These are phyloP conservation scores for Penicillium cataractarum DNA, from an alignment of 495 filamentous ascomycete genomes.

Conservation along the genomic window DNA sequence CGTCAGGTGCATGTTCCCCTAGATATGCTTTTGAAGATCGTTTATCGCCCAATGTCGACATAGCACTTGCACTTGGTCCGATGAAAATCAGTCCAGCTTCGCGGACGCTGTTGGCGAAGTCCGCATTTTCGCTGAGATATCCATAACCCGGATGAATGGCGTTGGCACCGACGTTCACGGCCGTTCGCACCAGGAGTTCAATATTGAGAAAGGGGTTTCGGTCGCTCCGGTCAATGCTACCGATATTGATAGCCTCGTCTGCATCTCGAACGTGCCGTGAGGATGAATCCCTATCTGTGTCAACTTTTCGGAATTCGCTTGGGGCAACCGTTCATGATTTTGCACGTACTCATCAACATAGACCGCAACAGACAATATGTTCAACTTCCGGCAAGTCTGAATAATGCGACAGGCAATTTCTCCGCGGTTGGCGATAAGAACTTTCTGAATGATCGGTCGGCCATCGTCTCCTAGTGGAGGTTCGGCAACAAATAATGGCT, in stretches of 20 bases:
- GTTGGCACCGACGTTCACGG: slow-evolving; percentile 70
- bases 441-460: slow-evolving; percentile 23
- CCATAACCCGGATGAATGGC: slow-evolving; percentile 62
- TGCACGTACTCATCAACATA: slow-evolving; percentile 45
- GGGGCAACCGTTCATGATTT: not conserved
- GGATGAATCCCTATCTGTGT: slow-evolving; percentile 18
- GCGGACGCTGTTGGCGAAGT: slow-evolving; percentile 48
- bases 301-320: not conserved
- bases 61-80: slow-evolving; percentile 50
- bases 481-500: slow-evolving; percentile 22
- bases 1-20: slow-evolving; percentile 59
- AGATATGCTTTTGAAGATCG: slow-evolving; percentile 42
- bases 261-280: slow-evolving; percentile 29
- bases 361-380: slow-evolving; percentile 50
- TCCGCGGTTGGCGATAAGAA: slow-evolving; percentile 50
- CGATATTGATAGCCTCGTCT: slow-evolving; percentile 31
- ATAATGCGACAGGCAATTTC: slow-evolving; percentile 56
- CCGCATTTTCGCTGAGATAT: slow-evolving; percentile 57
- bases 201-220: slow-evolving; percentile 72
- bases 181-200: slow-evolving; percentile 74
- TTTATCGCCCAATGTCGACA: slow-evolving; percentile 55
- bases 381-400: slow-evolving; percentile 36
- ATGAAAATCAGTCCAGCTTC: slow-evolving; percentile 51
- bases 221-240: slow-evolving; percentile 20
- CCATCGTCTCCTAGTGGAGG: slow-evolving; percentile 17